These are phyloP conservation scores for Henckelia pumila DNA, from an alignment of 257 asterid genomes.

Conservation along the genomic window DNA sequence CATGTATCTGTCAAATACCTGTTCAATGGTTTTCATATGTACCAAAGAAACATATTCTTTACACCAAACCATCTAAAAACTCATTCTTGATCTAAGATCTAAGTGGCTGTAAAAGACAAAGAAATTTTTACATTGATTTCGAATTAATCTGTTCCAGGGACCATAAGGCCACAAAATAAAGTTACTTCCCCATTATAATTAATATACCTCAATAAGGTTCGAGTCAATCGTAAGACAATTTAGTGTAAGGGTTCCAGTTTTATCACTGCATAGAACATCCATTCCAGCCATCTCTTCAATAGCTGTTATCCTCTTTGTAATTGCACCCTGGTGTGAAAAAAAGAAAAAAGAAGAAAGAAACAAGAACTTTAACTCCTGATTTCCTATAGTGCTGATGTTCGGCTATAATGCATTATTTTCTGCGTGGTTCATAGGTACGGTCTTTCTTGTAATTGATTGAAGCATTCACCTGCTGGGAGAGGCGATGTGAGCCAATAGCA, in stretches of 20 bases:
- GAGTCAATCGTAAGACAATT: conserved; percentile 33
- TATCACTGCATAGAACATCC: conserved; percentile 42
- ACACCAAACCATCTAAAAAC: neutral
- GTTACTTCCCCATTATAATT: neutral
- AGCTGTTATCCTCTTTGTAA: conserved; percentile 38
- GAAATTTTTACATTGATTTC: neutral
- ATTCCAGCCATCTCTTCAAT: conserved; percentile 42
- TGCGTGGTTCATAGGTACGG: no score
- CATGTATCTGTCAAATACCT: conserved; percentile 32
- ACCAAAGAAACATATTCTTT: no score
- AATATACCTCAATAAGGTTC: conserved; percentile 31
- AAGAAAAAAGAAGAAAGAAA: neutral
- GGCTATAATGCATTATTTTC: neutral
- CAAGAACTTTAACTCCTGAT: neutral
- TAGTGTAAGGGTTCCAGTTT: conserved; percentile 36
- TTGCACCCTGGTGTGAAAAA: conserved; percentile 31
- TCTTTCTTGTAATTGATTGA: neutral
- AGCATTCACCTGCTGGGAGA: conserved; percentile 36
- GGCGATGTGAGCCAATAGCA: conserved; percentile 41
- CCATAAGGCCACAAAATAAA: neutral
- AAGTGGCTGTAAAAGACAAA: neutral
- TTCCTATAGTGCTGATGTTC: neutral
- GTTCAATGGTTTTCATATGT: neutral
- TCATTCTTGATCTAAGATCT: neutral
- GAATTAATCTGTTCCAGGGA: neutral